Base-by-base conservation (phyloP, 345 rosid species). In the Sonneratia alba region DNA sequence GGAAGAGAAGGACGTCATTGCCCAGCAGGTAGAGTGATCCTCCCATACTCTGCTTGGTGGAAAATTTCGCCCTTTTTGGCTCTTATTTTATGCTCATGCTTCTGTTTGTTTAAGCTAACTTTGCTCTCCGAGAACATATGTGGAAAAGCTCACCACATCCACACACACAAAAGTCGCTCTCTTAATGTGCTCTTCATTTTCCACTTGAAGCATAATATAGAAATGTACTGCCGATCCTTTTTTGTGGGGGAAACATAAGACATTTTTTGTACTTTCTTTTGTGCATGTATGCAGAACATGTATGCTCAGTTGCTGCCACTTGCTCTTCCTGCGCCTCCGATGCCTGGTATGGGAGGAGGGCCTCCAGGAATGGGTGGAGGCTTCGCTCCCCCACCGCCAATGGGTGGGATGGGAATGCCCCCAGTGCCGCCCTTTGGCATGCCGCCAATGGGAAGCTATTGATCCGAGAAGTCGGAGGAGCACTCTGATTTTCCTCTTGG, bases 231-330 rank as follows among this genome's bases (percentile, higher is more conserved):
- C n/a, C 15, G 21, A 49, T 22, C 18, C 15, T 43, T 47, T 8
- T 42, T 11, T 24, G n/a, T 2, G 21, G 67, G 14, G 2, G 15
- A 47, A 47, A 3, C 7, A 8, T 40, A 8, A 8, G 9, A 62
- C 22, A 19, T 32, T 12, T 24, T 22, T 45, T 18, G 34, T 36
- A 22, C 22, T 40, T 2, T 42, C 43, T 16, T 65, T 21, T 42
- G 45, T 42, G 10, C 55, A 32, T 61, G 40, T 71, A 32, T 65
- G 77, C 88, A 92, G 98, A 90, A 90, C 75, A 92, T 92, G 98
- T 90, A 92, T 73, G 96, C 98, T 7, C 98, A 92, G 70, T 76
- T 92, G 75, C 78, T 92, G 75, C 98, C 98, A 36, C 91, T 85
- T 37, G 92, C 94, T 59, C 80, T 90, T 80, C 98, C 98, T 37